Evolutionary conservation across 176 grass and related monocot species (phyloP).

Genomic region (Alloteropsis semialata): DNA sequence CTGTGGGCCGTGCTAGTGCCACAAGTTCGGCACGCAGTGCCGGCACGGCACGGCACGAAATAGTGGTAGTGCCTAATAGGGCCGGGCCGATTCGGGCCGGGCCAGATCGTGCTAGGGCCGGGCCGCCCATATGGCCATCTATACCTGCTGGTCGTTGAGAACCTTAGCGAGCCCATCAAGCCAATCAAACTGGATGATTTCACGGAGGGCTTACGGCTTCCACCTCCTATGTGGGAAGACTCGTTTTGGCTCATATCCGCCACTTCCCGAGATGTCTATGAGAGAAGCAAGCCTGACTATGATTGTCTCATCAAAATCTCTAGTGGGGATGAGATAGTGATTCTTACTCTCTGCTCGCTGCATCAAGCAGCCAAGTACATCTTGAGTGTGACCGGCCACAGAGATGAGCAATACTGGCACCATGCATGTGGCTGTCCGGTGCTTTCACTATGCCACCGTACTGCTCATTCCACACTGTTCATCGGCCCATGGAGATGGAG

Average conservation of each 20-base stretch:
- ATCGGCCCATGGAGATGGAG: not conserved
- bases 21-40: too few species aligned
- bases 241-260: not conserved
- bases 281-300: not conserved
- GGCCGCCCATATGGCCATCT: too few species aligned
- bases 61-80: too few species aligned
- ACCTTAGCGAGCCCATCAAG: not conserved
- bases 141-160: too few species aligned
- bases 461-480: not conserved
- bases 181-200: fast-evolving
- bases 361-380: not conserved
- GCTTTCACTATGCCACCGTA: not conserved
- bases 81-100: too few species aligned
- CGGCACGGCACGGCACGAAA: too few species aligned
- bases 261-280: not conserved
- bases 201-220: not conserved
- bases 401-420: constrained; percentile 9
- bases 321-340: not conserved
- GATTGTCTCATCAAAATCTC: fast-evolving
- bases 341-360: not conserved
- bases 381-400: fast-evolving
- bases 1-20: too few species aligned
- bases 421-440: not conserved
- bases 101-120: too few species aligned
- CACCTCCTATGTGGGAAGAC: fast-evolving